Conservation (phyloP, 495 filamentous ascomycete genomes). For the Usnea hakonensis region DNA sequence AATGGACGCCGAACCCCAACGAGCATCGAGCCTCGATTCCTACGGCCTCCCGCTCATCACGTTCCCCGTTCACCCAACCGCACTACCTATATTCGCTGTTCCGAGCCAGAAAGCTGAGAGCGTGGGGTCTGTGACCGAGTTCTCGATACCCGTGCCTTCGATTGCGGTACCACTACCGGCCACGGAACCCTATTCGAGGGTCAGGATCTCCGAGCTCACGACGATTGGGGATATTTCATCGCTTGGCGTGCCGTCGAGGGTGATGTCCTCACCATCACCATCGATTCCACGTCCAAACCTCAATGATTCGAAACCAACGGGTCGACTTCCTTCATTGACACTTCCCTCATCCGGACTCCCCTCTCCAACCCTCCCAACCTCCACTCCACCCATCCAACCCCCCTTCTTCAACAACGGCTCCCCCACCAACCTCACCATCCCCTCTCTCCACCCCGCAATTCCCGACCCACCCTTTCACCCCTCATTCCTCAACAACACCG, state of each 20-base stretch:
- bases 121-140: too few relatives aligned
- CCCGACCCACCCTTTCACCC: too few relatives aligned
- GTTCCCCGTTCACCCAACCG: neutral
- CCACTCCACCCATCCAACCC: too few relatives aligned
- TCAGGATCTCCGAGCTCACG: too few relatives aligned
- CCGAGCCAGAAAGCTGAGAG: neutral
- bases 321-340: too few relatives aligned
- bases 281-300: neutral
- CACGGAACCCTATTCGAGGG: too few relatives aligned
- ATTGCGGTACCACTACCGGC: too few relatives aligned
- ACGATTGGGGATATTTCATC: too few relatives aligned
- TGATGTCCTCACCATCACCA: too few relatives aligned
- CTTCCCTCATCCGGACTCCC: neutral
- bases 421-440: neutral
- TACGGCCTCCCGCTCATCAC: neutral
- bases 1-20: neutral
- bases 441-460: neutral
- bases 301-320: too few relatives aligned
- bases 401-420: neutral
- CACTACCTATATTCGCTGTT: neutral
- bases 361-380: neutral
- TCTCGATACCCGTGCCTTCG: neutral
- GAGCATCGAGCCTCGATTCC: neutral
- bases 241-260: too few relatives aligned
- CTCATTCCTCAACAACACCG: neutral